phyloP scores from a whole-genome alignment of 176 grass and related monocot species.

The Oryza meridionalis region DNA sequence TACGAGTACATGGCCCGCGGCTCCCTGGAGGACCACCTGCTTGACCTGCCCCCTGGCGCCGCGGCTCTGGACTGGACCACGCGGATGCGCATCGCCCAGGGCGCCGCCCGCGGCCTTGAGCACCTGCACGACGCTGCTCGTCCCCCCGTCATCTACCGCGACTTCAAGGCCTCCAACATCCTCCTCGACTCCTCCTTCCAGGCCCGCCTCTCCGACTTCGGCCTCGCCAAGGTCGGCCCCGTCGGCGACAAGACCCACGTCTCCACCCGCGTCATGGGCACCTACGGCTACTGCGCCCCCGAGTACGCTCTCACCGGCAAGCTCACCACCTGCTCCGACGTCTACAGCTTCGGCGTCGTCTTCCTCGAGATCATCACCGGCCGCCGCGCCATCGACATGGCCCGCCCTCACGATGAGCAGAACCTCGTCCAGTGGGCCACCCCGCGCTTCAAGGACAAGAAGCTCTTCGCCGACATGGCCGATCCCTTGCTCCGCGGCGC shows the following conservation, averaged over 20 bases:
- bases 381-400: slow-evolving; percentile 36
- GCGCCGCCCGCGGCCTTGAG: slow-evolving; percentile 43
- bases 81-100: slow-evolving; percentile 53
- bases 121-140: slow-evolving; percentile 47
- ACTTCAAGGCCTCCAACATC: slow-evolving; percentile 92
- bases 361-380: slow-evolving; percentile 62
- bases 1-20: slow-evolving; percentile 56
- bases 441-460: slow-evolving; percentile 54
- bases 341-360: slow-evolving; percentile 63
- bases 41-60: slow-evolving; percentile 12
- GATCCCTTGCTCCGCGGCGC: slow-evolving; percentile 37
- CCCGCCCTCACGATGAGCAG: slow-evolving; percentile 20
- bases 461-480: slow-evolving; percentile 42
- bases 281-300: slow-evolving; percentile 60
- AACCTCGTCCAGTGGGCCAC: slow-evolving; percentile 49
- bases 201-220: slow-evolving; percentile 53
- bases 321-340: slow-evolving; percentile 61
- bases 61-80: slow-evolving; percentile 35
- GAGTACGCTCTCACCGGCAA: slow-evolving; percentile 60
- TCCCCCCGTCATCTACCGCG: slow-evolving; percentile 62
- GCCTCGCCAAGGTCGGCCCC: slow-evolving; percentile 55
- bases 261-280: slow-evolving; percentile 69
- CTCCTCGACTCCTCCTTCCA: slow-evolving; percentile 49
- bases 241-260: slow-evolving; percentile 53
- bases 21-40: slow-evolving; percentile 58